These are phyloP conservation scores for Paraurostyla sp. DNA, from an alignment of 73 alveolate species.

Conservation along the genomic window DNA sequence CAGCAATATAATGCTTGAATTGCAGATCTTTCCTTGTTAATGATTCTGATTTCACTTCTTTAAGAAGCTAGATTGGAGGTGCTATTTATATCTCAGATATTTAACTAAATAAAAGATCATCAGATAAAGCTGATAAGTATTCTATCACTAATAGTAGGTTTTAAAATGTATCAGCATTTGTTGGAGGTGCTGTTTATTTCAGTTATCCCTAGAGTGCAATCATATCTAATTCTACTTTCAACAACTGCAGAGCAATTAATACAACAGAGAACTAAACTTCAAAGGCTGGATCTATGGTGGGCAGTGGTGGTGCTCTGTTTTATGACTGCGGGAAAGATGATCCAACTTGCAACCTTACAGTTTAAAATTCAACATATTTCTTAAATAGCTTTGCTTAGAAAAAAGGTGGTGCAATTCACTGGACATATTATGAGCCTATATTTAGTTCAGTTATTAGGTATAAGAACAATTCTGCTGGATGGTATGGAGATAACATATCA, in stretches of 20 bases:
- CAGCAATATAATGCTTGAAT: slow-evolving; percentile 37
- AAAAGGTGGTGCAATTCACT: slow-evolving; percentile 62
- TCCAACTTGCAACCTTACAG: not conserved
- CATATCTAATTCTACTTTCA: slow-evolving; percentile 1
- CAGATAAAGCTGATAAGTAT: not conserved
- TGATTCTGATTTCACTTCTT: not conserved
- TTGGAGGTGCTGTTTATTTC: slow-evolving; percentile 65
- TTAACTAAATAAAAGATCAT: not conserved
- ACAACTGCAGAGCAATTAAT: slow-evolving; percentile 30
- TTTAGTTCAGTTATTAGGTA: not conserved
- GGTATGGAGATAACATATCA: slow-evolving; percentile 59
- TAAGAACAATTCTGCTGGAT: slow-evolving; percentile 10
- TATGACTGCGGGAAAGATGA: slow-evolving; percentile 55
- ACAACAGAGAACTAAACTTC: not conserved
- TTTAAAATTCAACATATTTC: not conserved
- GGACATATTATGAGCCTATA: slow-evolving; percentile 58
- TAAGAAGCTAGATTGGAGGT: slow-evolving; percentile 46
- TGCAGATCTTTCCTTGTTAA: slow-evolving; percentile 1
- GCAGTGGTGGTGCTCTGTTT: slow-evolving; percentile 68
- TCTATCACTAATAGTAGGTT: not conserved
- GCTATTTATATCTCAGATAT: slow-evolving; percentile 18
- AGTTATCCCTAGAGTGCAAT: not conserved
- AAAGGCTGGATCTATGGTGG: slow-evolving; percentile 29
- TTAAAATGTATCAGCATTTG: not conserved
- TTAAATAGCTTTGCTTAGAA: slow-evolving; percentile 8